These are phyloP conservation scores for Cairneyella variabilis DNA, from an alignment of 495 filamentous ascomycete species.

Conservation along the genomic window DNA sequence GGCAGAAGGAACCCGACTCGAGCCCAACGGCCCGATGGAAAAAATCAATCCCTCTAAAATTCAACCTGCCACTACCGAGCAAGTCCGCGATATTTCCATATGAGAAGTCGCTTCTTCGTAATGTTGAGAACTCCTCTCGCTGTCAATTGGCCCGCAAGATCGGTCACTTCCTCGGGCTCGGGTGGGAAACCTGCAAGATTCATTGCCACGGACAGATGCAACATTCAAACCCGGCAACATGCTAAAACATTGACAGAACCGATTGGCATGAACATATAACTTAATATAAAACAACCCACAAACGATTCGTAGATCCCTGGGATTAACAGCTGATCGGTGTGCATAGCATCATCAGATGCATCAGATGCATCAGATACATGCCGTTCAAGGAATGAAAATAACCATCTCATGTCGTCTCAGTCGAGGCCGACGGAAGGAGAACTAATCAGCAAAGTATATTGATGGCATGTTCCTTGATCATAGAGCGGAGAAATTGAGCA, in stretches of 20 bases:
- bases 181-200: background rate
- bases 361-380: no score
- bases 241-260: background rate
- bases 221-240: background rate
- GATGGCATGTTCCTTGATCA: no score
- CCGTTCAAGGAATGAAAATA: no score
- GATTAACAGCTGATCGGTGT: background rate
- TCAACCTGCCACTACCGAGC: background rate
- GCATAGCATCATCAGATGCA: no score
- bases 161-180: background rate
- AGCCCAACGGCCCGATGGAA: background rate
- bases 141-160: background rate
- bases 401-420: no score
- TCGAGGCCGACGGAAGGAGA: no score
- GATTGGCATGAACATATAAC: background rate
- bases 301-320: background rate
- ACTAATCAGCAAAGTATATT: no score
- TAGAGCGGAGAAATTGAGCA: no score
- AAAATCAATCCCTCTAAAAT: background rate
- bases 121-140: background rate
- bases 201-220: background rate
- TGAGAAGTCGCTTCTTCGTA: background rate
- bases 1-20: constrained; percentile 1
- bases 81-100: background rate
- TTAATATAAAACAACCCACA: constrained; percentile 4